Percentiles rank a stretch among this genome's conserved stretches.
Conservation (phyloP, 176 grass and related monocot genomes). For the Tuctoria greenei region DNA sequence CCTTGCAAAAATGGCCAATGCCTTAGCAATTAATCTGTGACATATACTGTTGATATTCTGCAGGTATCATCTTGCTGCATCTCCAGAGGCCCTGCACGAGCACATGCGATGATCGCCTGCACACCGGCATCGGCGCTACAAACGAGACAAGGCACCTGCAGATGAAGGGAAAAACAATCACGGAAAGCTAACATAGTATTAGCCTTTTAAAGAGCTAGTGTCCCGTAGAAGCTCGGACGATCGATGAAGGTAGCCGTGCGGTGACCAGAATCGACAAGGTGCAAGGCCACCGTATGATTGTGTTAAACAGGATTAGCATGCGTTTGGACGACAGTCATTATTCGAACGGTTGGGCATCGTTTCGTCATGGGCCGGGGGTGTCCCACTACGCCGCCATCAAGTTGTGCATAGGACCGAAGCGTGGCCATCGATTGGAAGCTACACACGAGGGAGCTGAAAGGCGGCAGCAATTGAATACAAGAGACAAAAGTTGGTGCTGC, state of each 20-base stretch:
- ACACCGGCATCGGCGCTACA: not conserved
- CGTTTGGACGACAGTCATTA: conserved; percentile 1
- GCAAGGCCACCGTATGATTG: conserved; percentile 37
- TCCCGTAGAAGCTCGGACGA: not conserved
- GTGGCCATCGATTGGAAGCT: conserved; percentile 23
- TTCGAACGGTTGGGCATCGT: not conserved
- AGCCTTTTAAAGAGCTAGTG: conserved; percentile 3
- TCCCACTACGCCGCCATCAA: not conserved
- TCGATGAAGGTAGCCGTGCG: not conserved
- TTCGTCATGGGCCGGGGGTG: not conserved
- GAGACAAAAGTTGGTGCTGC: conserved; percentile 41
- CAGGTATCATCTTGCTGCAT: not conserved
- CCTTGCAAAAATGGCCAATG: conserved; percentile 25
- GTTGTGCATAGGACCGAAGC: not conserved
- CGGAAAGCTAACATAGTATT: not conserved
- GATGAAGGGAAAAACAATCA: not conserved
- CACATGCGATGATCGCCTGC: not conserved
- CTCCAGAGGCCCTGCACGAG: not conserved
- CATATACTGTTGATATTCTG: not conserved
- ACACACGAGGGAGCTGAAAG: conserved; percentile 34
- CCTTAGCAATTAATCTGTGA: not conserved
- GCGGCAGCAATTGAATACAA: conserved; percentile 40
- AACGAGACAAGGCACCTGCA: not conserved
- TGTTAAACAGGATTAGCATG: conserved; percentile 40
- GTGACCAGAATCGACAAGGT: not conserved